These are phyloP conservation scores for Sparassis latifolia DNA, from an alignment of 1,284 basidiomycete species.

Conservation along the genomic window DNA sequence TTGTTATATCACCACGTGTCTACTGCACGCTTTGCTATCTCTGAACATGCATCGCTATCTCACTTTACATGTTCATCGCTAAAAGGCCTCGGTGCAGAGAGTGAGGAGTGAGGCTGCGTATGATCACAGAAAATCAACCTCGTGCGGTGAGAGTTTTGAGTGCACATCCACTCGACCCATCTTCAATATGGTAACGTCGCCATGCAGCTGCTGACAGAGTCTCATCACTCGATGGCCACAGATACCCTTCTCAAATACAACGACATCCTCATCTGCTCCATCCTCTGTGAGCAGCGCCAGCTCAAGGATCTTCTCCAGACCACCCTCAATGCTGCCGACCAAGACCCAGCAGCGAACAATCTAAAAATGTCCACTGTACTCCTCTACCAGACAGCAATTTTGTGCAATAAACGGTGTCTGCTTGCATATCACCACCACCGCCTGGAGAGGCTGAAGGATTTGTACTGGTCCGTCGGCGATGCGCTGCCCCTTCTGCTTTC, in stretches of 20 bases:
- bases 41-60: too few species aligned
- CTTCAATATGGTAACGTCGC: conserved; percentile 72
- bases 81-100: too few species aligned
- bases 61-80: too few species aligned
- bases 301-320: conserved; percentile 35
- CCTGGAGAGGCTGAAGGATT: conserved; percentile 72
- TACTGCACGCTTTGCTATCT: too few species aligned
- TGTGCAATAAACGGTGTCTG: conserved; percentile 89
- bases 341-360: conserved; percentile 26
- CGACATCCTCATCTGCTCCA: conserved; percentile 66
- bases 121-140: too few species aligned
- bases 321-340: conserved; percentile 33
- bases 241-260: too few species aligned
- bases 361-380: conserved; percentile 63
- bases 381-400: conserved; percentile 82
- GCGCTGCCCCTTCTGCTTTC: conserved; percentile 79
- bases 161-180: too few species aligned
- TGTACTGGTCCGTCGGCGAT: conserved; percentile 94
- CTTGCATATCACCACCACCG: conserved; percentile 86
- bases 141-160: too few species aligned
- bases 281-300: conserved; percentile 89
- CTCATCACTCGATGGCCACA: conserved; percentile 58
- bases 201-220: conserved; percentile 82
- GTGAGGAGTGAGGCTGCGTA: too few species aligned
- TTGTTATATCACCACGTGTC: too few species aligned